Evolutionary conservation across 805 yeast species (phyloP), one percentile per base, ranked within the genome.

Genomic region (Candida gorgasii): DNA sequence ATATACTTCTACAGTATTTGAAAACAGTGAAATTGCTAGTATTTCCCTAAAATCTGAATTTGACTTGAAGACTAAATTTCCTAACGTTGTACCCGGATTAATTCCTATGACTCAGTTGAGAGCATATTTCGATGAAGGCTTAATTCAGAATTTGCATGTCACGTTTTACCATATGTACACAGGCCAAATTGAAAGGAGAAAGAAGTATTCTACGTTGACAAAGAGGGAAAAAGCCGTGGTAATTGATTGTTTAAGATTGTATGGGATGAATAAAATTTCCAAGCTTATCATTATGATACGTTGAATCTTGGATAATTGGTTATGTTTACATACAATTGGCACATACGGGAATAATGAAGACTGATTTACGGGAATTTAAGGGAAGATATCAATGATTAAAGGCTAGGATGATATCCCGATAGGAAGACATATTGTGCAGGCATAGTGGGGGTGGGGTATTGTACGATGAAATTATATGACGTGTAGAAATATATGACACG

Each of bases 1-100:
- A 1, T 63, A 55, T 37, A 45, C 38, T 19, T 36, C 40, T 13
- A 31, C 32, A 9, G 47, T 54, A 2, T 47, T 55, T 23, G 40
- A 42, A 9, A 48, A 33, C 3, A 69, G 71, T 1, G 43, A 49
- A 12, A 33, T 28, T 1, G 51, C 55, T 7, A 31, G 42, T 12
- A 35, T 43, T 15, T 32, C 47, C 1, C 40, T 65, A 7, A 37
- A 29, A 13, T 31, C 38, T 30, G 47, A 30, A 3, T 51, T 54
- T 28, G 47, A 50, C 31, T 18, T 47, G 14, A 12, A 7, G 11
- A 14, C 16, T 8, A 46, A 47, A n/a, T 31, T 45, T 13, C 49
- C 52, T 1, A 6, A 8, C 11, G 41, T 42, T 1, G 18, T 42
- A 3, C 53, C 53, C 1, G 53, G 53, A 9, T 19, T 46, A 16